Evolutionary conservation across 208 protist genomes (phyloP), one percentile per base, ranked within the genome.

Genomic region (Leishmania martiniquensis): DNA sequence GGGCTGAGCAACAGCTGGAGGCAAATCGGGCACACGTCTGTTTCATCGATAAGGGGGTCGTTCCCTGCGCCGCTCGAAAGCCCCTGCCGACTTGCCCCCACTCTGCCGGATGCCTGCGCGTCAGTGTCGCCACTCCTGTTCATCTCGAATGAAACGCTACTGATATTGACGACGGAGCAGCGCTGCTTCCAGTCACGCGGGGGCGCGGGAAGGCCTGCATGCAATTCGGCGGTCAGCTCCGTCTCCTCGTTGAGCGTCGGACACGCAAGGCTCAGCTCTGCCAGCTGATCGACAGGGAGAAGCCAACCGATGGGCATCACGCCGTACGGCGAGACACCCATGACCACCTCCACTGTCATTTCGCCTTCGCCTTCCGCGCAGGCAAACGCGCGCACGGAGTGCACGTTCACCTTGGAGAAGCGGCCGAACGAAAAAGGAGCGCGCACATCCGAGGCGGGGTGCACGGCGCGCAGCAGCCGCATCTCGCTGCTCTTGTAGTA

Each of bases 1-100:
- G 67, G 68, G 69, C 84, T 78, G 32, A 37, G 44, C 55, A 93
- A 59, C 39, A 44, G 62, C 68, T 85, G 73, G 5, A 90, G 68
- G 25, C 89, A 93, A 37, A 89, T 84, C 1, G 79, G 59, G 65
- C 89, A 93, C 10, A 73, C 17, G 47, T 89, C 81, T 20, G 72
- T 80, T 44, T 75, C 73, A 54, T 68, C 75, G 32, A 74, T 71
- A n/a, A 47, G 57, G 34, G 52, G 44, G 12, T 42, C 2, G 0
- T 32, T 10, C 45, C 45, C 67, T 37, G 29, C 15, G 44, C 44
- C 67, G 34, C n/a, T 13, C 15, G 47, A 42, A 34, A 51, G 20
- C 22, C 45, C 67, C 29, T 42, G 44, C 42, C 45, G 13, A 42
- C 44, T 34, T 44, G 63, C 42, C 45, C 17, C 20, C 39, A 25